These are phyloP conservation scores for Arachnopeziza araneosa DNA, from an alignment of 2,329 filamentous ascomycete species.

Conservation along the genomic window DNA sequence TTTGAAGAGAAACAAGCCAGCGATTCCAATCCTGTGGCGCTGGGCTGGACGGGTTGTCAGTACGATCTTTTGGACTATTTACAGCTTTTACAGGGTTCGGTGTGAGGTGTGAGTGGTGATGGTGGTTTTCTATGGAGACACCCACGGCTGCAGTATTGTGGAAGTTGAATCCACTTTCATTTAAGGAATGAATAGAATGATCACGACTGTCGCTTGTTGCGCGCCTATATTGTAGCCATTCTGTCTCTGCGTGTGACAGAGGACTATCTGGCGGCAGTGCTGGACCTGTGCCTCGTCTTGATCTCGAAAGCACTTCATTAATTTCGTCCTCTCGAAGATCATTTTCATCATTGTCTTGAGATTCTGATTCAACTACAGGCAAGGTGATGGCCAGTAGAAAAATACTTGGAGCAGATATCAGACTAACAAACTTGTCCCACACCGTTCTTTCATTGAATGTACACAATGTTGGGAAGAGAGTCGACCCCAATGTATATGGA, in stretches of 20 bases:
- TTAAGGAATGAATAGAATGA: slow-evolving; percentile 11
- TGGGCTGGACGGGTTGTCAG: slow-evolving; percentile 1
- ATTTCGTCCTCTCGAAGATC: not conserved
- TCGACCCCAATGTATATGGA: slow-evolving; percentile 64
- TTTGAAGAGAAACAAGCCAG: slow-evolving; percentile 81
- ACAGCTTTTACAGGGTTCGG: not conserved
- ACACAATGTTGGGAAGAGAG: slow-evolving; percentile 81
- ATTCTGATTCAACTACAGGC: slow-evolving; percentile 76
- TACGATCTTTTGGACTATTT: not conserved
- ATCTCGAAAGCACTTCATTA: slow-evolving; percentile 1
- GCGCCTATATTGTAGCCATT: slow-evolving; percentile 55
- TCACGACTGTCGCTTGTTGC: slow-evolving; percentile 34
- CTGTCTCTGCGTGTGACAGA: slow-evolving; percentile 38
- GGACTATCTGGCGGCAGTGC: slow-evolving; percentile 23
- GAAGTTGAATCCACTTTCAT: slow-evolving; percentile 19
- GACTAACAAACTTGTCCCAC: slow-evolving; percentile 77
- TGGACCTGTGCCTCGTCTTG: slow-evolving; percentile 18
- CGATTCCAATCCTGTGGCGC: slow-evolving; percentile 63
- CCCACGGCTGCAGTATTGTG: slow-evolving; percentile 32
- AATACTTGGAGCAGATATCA: slow-evolving; percentile 83
- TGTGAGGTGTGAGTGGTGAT: slow-evolving; percentile 21
- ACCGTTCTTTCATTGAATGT: slow-evolving; percentile 76
- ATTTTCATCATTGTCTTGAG: slow-evolving; percentile 18
- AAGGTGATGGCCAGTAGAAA: slow-evolving; percentile 85
- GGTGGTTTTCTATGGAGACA: slow-evolving; percentile 24